Conservation (phyloP, 1,284 basidiomycete species). For the Apiotrichum veenhuisii region DNA sequence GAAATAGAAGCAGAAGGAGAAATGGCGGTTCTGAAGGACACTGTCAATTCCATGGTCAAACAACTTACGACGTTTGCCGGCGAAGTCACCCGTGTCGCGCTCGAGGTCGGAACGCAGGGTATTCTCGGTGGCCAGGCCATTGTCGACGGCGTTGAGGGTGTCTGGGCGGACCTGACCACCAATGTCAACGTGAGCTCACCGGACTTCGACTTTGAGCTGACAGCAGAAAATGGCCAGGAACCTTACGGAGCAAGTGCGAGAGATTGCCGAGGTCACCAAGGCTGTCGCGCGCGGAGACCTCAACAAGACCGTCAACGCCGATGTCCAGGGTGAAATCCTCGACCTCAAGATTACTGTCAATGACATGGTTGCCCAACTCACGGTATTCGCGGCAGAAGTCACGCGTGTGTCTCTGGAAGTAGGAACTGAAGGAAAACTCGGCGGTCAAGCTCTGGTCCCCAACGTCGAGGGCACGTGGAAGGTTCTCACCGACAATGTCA, state of each 20-base stretch:
- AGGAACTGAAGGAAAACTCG: conserved; percentile 91
- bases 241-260: conserved; percentile 93
- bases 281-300: conserved; percentile 92
- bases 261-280: conserved; percentile 95
- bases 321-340: conserved; percentile 95
- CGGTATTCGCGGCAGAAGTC: conserved; percentile 60
- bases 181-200: conserved; percentile 69
- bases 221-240: conserved; percentile 79
- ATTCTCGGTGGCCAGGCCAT: conserved; percentile 87
- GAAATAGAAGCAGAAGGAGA: conserved; percentile 81
- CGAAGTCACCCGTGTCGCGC: conserved; percentile 90
- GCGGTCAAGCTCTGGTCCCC: conserved; percentile 84
- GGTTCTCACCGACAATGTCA: conserved; percentile 89
- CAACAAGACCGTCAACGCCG: conserved; percentile 83
- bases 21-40: conserved; percentile 72
- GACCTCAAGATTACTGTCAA: conserved; percentile 71
- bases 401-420: conserved; percentile 85
- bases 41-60: conserved; percentile 70
- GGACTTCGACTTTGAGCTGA: conserved; percentile 3
- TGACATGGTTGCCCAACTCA: conserved; percentile 50
- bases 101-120: conserved; percentile 87
- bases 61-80: conserved; percentile 86
- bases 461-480: conserved; percentile 91
- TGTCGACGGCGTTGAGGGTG: conserved; percentile 89
- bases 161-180: conserved; percentile 85